A percentile compares a stretch with the other conserved stretches of the same genome.
These are phyloP conservation scores for Coemansia sp. DNA, from an alignment of 192 early-diverging fungal species.

Conservation along the genomic window DNA sequence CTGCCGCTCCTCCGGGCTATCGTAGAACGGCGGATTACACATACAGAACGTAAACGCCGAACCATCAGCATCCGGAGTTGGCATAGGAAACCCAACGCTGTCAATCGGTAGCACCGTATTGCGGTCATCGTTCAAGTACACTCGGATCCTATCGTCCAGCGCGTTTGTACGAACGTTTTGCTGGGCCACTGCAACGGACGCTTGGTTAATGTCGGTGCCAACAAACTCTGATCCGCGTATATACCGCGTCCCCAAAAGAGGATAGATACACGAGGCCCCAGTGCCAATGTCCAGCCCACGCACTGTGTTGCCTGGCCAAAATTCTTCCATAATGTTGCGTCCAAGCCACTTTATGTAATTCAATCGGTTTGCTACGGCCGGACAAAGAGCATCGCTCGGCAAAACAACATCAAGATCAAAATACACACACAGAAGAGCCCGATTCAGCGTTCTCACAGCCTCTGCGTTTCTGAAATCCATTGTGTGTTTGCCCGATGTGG, in stretches of 20 bases:
- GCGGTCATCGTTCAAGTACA: slow-evolving; percentile 53
- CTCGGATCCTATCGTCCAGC: slow-evolving; percentile 57
- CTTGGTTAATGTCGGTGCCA: slow-evolving; percentile 73
- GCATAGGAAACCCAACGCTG: slow-evolving; percentile 15
- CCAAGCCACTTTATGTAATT: slow-evolving; percentile 38
- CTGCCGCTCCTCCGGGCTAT: slow-evolving; percentile 58
- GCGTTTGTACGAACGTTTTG: slow-evolving; percentile 68
- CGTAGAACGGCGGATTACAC: slow-evolving; percentile 94
- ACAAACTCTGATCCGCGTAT: slow-evolving; percentile 67
- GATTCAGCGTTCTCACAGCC: slow-evolving; percentile 31
- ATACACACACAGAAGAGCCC: slow-evolving; percentile 30
- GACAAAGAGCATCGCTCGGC: slow-evolving; percentile 34
- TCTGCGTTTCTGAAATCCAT: slow-evolving; percentile 25
- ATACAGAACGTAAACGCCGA: slow-evolving; percentile 67
- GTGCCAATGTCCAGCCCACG: slow-evolving; percentile 60
- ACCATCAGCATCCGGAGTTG: slow-evolving; percentile 15
- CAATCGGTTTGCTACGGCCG: slow-evolving; percentile 29
- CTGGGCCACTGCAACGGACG: slow-evolving; percentile 62
- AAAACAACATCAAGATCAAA: slow-evolving; percentile 32
- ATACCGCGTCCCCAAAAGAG: slow-evolving; percentile 66
- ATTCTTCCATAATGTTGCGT: slow-evolving; percentile 10
- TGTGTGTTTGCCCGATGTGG: slow-evolving; percentile 2
- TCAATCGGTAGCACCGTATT: slow-evolving; percentile 19
- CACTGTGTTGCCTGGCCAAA: background rate
- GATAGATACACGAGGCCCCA: slow-evolving; percentile 91